A percentile compares a stretch with the other conserved stretches of the same genome.
phyloP scores from a whole-genome alignment of 306 rosid species.

The Lathyrus aphaca region DNA sequence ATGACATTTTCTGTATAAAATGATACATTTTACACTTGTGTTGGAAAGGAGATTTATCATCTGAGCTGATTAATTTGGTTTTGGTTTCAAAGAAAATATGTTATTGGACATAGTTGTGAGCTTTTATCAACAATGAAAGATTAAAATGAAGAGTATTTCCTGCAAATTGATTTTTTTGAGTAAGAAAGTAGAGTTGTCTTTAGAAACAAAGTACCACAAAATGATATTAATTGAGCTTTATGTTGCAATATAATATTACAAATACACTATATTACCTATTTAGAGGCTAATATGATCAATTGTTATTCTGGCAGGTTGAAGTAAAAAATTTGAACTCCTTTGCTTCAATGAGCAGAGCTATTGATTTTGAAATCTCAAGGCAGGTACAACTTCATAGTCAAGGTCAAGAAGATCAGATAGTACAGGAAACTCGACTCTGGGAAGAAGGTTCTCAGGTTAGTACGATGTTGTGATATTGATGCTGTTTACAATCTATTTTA shows the following conservation, averaged over 20 bases:
- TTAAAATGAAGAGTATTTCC: neutral
- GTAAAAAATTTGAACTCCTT: slow-evolving; percentile 89
- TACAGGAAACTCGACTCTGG: slow-evolving; percentile 94
- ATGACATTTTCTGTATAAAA: slow-evolving; percentile 1
- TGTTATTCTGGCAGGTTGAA: slow-evolving; percentile 76
- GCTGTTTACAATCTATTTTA: slow-evolving; percentile 26
- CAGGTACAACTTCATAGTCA: slow-evolving; percentile 74
- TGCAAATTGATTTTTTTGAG: neutral
- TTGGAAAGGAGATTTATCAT: neutral
- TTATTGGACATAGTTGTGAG: no score
- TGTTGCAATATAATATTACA: slow-evolving; percentile 22
- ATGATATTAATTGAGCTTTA: neutral
- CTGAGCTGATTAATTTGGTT: no score
- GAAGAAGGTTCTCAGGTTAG: slow-evolving; percentile 91
- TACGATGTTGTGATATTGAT: slow-evolving; percentile 39
- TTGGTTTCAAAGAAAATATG: no score
- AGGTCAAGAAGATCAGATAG: slow-evolving; percentile 76
- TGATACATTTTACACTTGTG: neutral
- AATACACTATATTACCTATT: slow-evolving; percentile 14
- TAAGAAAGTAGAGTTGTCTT: slow-evolving; percentile 10
- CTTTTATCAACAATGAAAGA: slow-evolving; percentile 6
- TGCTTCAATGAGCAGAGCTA: slow-evolving; percentile 77
- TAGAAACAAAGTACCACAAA: slow-evolving; percentile 6
- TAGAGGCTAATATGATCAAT: slow-evolving; percentile 33
- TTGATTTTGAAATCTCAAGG: slow-evolving; percentile 92